Evolutionary conservation across 306 rosid genomes (phyloP), one percentile per base, ranked within the genome.

Genomic region (Dryas alaskensis): DNA sequence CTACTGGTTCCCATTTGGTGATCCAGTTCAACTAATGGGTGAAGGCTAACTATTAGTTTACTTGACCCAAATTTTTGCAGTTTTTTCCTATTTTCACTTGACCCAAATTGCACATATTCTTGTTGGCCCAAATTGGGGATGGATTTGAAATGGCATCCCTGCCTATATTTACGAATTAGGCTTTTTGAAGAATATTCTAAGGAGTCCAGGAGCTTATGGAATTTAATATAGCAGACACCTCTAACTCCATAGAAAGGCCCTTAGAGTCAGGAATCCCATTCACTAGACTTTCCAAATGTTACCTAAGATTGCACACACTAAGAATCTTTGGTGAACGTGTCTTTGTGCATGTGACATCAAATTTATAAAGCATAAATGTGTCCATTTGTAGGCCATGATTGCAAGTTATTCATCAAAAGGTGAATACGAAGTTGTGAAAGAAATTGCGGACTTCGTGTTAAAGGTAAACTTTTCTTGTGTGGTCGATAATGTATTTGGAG

Each of bases 401-500:
- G 99, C 99, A 62, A 92, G 96, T 84, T 89, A 85, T 82, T 39
- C 84, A 60, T 94, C 99, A 42, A 87, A 90, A 88, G 87, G 84
- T 51, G 96, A 94, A 75, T 87, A 94, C 86, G 81, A 81, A 79
- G 70, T 42, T 72, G 96, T 90, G 65, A 94, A 87, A 85, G 96
- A 94, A 76, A 65, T 88, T 69, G 75, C 96, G 44, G 70, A 76
- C 79, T 86, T 84, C 67, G 81, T 83, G 53, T 75, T 94, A 65
- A 79, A 75, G 93, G 99, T 84, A 84, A 64, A 74, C 17, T 8
- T 12, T 59, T 9, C 5, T 25, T 11, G 12, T 42, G 50, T 68
- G 14, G 27, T 49, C 10, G 25, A 50, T 25, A 27, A 16, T 10
- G 12, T 40, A 42, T 62, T 40, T 62, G 42, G 49, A 31, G 37